Conservation (phyloP, 2,329 filamentous ascomycete species). For the Botrytis medusae region DNA sequence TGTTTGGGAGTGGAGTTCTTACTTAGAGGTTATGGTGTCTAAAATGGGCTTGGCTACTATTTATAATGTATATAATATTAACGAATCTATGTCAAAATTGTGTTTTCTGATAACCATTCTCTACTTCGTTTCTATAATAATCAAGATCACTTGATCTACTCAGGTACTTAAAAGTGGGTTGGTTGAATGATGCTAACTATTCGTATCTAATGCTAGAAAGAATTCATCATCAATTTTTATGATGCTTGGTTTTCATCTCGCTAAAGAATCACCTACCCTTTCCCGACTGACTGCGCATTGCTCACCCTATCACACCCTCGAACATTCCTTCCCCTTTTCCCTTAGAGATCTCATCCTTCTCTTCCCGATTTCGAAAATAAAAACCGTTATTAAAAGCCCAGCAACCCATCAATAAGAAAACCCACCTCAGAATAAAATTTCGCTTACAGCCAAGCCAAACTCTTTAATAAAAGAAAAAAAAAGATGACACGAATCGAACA, state of each 20-base stretch:
- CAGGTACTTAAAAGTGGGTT: background rate
- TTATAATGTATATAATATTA: background rate
- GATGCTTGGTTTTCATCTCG: background rate
- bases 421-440: background rate
- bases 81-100: background rate
- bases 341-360: background rate
- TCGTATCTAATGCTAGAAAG: background rate
- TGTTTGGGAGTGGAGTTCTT: background rate
- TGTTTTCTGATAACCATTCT: background rate
- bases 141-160: background rate
- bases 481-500: background rate
- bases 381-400: background rate
- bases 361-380: background rate
- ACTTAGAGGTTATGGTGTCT: background rate
- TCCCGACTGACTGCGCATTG: background rate
- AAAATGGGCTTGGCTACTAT: background rate
- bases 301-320: too few relatives aligned
- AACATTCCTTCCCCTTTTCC: background rate
- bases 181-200: background rate
- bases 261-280: background rate
- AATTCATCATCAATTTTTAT: background rate
- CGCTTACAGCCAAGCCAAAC: too few relatives aligned
- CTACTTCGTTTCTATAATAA: background rate
- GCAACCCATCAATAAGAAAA: accelerated
- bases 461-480: background rate